phyloP scores from a whole-genome alignment of 495 filamentous ascomycete genomes.

The Penicillium dipodomyicola region DNA sequence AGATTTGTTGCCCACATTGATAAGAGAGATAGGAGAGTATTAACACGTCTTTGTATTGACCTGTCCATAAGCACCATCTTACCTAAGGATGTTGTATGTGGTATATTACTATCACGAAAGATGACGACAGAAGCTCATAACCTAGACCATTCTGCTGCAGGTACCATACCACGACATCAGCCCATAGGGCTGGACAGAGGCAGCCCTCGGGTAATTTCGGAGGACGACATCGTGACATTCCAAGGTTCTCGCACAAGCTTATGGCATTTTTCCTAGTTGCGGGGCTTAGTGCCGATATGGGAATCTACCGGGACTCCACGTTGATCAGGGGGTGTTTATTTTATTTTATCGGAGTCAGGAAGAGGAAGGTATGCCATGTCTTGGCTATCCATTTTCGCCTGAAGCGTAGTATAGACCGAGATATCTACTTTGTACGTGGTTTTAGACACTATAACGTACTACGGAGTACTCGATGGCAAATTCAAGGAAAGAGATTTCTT shows the following conservation, averaged over 20 bases:
- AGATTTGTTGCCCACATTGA: slow-evolving; percentile 1
- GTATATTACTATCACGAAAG: background rate
- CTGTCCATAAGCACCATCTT: background rate
- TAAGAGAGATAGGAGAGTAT: background rate
- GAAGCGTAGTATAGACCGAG: background rate
- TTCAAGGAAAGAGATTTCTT: slow-evolving; percentile 13
- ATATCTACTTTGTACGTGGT: background rate
- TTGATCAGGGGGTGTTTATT: slow-evolving; percentile 22
- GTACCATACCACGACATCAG: slow-evolving; percentile 13
- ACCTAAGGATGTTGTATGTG: background rate
- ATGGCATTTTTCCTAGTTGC: slow-evolving; percentile 10
- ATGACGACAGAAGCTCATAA: slow-evolving; percentile 12
- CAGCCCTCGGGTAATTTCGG: slow-evolving; percentile 26
- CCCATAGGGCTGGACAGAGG: slow-evolving; percentile 18
- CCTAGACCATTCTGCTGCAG: slow-evolving; percentile 29
- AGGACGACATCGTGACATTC: slow-evolving; percentile 21
- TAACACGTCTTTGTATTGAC: background rate
- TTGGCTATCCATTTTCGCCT: slow-evolving; percentile 1
- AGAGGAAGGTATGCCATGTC: slow-evolving; percentile 1
- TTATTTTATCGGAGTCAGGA: background rate
- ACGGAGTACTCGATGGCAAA: background rate
- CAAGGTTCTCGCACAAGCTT: slow-evolving; percentile 10
- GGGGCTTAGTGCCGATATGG: slow-evolving; percentile 25
- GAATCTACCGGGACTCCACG: slow-evolving; percentile 15
- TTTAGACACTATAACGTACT: background rate